phyloP scores from a whole-genome alignment of 176 grass and related monocot species.

The Zea luxurians region DNA sequence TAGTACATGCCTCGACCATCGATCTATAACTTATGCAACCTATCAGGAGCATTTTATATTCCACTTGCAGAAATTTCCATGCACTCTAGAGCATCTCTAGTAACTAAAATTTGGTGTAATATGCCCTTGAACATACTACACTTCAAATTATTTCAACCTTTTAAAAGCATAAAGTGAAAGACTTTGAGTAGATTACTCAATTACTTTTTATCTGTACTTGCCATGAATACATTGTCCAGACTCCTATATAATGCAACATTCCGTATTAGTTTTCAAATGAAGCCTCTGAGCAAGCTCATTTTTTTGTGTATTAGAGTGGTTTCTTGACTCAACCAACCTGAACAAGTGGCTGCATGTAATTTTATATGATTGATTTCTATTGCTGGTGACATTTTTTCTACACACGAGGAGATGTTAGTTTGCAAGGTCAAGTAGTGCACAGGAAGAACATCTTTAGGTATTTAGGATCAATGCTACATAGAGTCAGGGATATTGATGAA shows the following conservation, averaged over 20 bases:
- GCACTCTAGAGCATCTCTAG: not conserved
- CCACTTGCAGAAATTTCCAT: not conserved
- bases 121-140: not conserved
- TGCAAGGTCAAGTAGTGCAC: too few relatives aligned
- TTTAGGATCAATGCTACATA: too few relatives aligned
- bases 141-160: not conserved
- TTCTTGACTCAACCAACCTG: constrained; percentile 27
- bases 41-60: not conserved
- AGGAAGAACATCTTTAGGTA: too few relatives aligned
- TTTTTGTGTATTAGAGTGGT: constrained; percentile 28
- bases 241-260: not conserved
- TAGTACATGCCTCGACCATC: too few relatives aligned
- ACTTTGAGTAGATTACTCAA: not conserved
- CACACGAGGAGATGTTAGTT: too few relatives aligned
- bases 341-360: constrained; percentile 7
- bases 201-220: constrained; percentile 10
- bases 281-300: constrained; percentile 7
- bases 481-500: too few relatives aligned
- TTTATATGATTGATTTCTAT: constrained; percentile 12
- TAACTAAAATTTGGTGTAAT: constrained; percentile 5
- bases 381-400: not conserved
- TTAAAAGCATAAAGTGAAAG: not conserved
- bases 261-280: not conserved
- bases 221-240: not conserved
- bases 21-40: too few relatives aligned